Evolutionary conservation across 306 rosid genomes (phyloP).

Genomic region (Parietaria judaica): DNA sequence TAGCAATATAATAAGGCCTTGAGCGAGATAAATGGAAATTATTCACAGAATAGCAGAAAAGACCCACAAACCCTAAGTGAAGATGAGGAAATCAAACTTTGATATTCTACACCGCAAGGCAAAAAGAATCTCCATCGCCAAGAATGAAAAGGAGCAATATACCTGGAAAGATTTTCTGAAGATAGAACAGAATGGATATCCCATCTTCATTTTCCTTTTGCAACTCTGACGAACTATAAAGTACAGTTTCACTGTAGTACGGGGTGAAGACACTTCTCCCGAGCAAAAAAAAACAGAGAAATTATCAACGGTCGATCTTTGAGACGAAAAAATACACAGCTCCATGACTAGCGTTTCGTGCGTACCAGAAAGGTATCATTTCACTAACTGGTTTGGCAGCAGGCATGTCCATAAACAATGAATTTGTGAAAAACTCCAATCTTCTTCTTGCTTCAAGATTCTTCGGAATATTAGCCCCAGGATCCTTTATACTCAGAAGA

Average conservation of each 20-base stretch:
- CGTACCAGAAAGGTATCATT: conserved; percentile 81
- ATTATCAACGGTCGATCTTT: conserved; percentile 8
- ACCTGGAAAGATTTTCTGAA: conserved; percentile 99
- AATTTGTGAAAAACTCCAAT: conserved; percentile 84
- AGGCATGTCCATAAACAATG: conserved; percentile 96
- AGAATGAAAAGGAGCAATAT: conserved; percentile 13
- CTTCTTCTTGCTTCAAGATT: conserved; percentile 98
- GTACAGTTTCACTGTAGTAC: conserved; percentile 95
- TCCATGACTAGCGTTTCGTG: conserved; percentile 3
- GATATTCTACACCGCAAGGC: neutral
- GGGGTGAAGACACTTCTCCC: conserved; percentile 89
- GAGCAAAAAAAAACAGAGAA: conserved; percentile 14
- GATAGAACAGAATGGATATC: conserved; percentile 80
- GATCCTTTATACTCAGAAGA: conserved; percentile 88
- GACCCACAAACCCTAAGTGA: too few relatives aligned
- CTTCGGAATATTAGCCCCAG: conserved; percentile 87
- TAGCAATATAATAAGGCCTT: too few relatives aligned
- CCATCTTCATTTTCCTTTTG: conserved; percentile 93
- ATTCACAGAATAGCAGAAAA: too few relatives aligned
- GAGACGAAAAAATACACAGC: neutral
- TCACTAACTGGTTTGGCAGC: conserved; percentile 89
- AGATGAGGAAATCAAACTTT: too few relatives aligned
- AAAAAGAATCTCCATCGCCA: neutral
- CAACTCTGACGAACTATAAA: conserved; percentile 76
- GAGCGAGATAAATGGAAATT: too few relatives aligned